Evolutionary conservation across 345 rosid species (phyloP).

Genomic region (Melastoma malabathricum): DNA sequence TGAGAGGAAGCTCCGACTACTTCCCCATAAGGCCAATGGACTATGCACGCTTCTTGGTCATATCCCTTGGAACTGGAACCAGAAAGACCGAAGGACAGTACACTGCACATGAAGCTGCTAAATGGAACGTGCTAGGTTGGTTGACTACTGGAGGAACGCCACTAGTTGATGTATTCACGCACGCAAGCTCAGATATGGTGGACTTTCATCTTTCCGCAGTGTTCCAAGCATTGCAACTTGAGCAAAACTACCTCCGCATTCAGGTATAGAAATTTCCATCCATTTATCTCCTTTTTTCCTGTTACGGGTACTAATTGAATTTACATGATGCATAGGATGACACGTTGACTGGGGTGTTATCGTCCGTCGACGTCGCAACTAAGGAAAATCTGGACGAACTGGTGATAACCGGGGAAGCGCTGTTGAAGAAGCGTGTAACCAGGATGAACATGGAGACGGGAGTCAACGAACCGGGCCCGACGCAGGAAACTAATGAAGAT

Average conservation of each 20-base stretch:
- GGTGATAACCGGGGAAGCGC: slow-evolving; percentile 36
- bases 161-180: slow-evolving; percentile 36
- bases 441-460: slow-evolving; percentile 55
- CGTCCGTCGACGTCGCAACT: slow-evolving; percentile 53
- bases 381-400: slow-evolving; percentile 42
- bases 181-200: slow-evolving; percentile 56
- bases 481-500: slow-evolving; percentile 31
- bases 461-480: slow-evolving; percentile 14
- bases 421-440: slow-evolving; percentile 44
- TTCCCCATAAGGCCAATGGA: slow-evolving; percentile 33
- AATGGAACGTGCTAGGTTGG: slow-evolving; percentile 65
- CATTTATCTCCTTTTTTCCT: no score
- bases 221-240: slow-evolving; percentile 32
- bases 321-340: slow-evolving; percentile 36
- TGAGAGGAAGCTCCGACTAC: slow-evolving; percentile 22
- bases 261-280: slow-evolving; percentile 17
- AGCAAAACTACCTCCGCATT: slow-evolving; percentile 33
- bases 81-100: slow-evolving; percentile 23
- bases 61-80: slow-evolving; percentile 53
- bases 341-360: slow-evolving; percentile 32
- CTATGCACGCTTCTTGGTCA: slow-evolving; percentile 33
- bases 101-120: slow-evolving; percentile 29
- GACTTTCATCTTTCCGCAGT: slow-evolving; percentile 41
- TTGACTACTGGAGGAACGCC: slow-evolving; percentile 37
- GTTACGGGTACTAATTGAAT: neutral